These are phyloP conservation scores for Phylloporus sp. DNA, from an alignment of 768 basidiomycete genomes.

Conservation along the genomic window DNA sequence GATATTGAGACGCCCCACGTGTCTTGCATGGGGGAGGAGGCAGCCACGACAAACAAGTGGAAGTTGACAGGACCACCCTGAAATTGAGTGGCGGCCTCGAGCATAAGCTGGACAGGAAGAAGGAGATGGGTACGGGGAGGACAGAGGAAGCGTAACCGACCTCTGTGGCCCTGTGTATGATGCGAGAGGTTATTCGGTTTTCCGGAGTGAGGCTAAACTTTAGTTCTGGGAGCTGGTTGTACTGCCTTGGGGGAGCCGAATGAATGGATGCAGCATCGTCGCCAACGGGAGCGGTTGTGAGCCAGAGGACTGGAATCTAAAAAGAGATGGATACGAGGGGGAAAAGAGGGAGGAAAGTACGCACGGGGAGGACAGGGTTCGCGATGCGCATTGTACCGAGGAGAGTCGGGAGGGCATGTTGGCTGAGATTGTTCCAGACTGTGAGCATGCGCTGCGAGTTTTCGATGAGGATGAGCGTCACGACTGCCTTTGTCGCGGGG, in stretches of 20 bases:
- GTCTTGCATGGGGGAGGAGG: constrained; percentile 39
- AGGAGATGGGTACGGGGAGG: not conserved
- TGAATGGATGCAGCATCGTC: constrained; percentile 21
- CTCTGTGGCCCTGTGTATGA: constrained; percentile 42
- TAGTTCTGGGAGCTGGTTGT: constrained; percentile 38
- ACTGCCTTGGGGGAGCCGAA: constrained; percentile 35
- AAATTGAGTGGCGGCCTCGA: constrained; percentile 28
- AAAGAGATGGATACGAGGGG: not conserved
- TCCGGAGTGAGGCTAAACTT: constrained; percentile 39
- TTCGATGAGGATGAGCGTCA: constrained; percentile 50
- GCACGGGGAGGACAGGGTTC: constrained; percentile 38
- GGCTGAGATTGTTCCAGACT: constrained; percentile 47
- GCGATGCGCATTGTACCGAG: constrained; percentile 37
- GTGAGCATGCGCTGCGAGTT: constrained; percentile 44
- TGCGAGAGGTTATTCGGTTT: constrained; percentile 42
- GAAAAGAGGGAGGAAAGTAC: constrained; percentile 14
- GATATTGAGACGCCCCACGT: constrained; percentile 21
- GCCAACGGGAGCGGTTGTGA: constrained; percentile 42
- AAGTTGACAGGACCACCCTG: constrained; percentile 33
- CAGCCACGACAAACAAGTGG: constrained; percentile 54
- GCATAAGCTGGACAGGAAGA: constrained; percentile 20
- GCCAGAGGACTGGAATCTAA: constrained; percentile 37
- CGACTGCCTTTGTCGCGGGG: constrained; percentile 17
- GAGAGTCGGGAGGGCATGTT: constrained; percentile 41
- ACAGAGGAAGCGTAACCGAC: constrained; percentile 26